A percentile compares a stretch with the other conserved stretches of the same genome.
Evolutionary conservation across 1,284 basidiomycete species (phyloP).

Genomic region (Heliocybe sulcata): DNA sequence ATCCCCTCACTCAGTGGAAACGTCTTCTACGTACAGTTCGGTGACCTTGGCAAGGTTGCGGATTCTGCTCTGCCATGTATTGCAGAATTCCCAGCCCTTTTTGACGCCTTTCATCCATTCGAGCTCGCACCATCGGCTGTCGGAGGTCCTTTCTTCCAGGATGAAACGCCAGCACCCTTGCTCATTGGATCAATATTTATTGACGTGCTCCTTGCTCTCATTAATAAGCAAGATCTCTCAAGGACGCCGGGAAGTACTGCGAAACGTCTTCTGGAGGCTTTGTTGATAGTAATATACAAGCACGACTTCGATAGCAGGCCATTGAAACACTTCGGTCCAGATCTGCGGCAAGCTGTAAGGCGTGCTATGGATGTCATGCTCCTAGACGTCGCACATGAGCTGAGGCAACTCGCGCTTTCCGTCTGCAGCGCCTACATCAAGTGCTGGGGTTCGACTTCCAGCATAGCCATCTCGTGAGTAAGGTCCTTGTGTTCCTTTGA

Average conservation of each 20-base stretch:
- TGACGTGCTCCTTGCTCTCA: constrained; percentile 45
- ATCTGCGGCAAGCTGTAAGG: constrained; percentile 42
- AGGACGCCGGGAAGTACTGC: constrained; percentile 42
- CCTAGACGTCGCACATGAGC: constrained; percentile 51
- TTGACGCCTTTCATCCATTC: constrained; percentile 49
- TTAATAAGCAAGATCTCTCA: constrained; percentile 35
- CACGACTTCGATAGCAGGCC: constrained; percentile 53
- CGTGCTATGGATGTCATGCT: constrained; percentile 44
- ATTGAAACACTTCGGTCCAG: constrained; percentile 43
- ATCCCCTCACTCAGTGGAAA: constrained; percentile 38
- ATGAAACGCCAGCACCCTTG: constrained; percentile 33
- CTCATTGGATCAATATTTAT: constrained; percentile 57
- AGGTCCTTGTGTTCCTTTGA: constrained; percentile 5
- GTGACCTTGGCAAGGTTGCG: constrained; percentile 33
- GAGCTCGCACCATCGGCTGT: constrained; percentile 43
- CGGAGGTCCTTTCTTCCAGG: constrained; percentile 31
- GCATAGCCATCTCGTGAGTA: constrained; percentile 45
- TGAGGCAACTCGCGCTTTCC: constrained; percentile 55
- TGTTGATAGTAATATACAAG: constrained; percentile 62
- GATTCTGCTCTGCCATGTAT: constrained; percentile 45
- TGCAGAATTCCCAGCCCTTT: constrained; percentile 42
- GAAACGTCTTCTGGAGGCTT: constrained; percentile 51
- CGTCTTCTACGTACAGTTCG: constrained; percentile 46
- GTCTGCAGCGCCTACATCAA: constrained; percentile 55
- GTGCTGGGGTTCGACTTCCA: constrained; percentile 44